Evolutionary conservation across 495 filamentous ascomycete species (phyloP).

Genomic region (Xylaria venustula): DNA sequence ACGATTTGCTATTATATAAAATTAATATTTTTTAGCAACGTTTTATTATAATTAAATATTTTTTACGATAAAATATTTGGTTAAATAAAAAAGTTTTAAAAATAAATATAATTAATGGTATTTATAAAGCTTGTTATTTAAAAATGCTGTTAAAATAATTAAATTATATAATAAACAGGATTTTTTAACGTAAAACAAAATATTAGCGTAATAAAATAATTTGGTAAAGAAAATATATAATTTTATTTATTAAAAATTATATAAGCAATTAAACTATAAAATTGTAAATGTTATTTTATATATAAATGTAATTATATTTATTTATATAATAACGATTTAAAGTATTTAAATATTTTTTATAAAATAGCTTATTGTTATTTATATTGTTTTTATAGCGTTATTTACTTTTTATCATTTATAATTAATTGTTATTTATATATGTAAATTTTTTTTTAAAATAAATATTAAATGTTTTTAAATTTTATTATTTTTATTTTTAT

Average conservation of each 20-base stretch:
- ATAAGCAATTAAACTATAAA: not conserved
- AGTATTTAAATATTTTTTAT: not conserved
- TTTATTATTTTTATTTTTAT: not conserved
- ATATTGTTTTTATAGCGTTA: too few relatives aligned
- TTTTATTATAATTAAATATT: not conserved
- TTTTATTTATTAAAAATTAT: not conserved
- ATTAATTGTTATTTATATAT: too few relatives aligned
- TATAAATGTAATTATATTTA: not conserved
- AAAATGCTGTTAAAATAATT: not conserved
- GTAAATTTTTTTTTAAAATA: not conserved
- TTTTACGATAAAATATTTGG: not conserved
- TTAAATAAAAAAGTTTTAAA: constrained; percentile 1
- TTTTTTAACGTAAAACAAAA: not conserved
- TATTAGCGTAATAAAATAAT: not conserved
- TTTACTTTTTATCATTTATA: too few relatives aligned
- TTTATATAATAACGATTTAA: not conserved
- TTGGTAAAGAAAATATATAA: not conserved
- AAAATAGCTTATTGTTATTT: not conserved
- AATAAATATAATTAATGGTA: not conserved
- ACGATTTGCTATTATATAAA: not conserved
- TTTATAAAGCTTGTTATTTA: not conserved
- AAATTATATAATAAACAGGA: not conserved
- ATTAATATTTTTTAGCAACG: not conserved
- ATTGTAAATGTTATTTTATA: not conserved
- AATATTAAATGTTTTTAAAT: not conserved